Evolutionary conservation across 2,329 filamentous ascomycete genomes (phyloP).

Genomic region (Calonectria pseudoreteaudii): DNA sequence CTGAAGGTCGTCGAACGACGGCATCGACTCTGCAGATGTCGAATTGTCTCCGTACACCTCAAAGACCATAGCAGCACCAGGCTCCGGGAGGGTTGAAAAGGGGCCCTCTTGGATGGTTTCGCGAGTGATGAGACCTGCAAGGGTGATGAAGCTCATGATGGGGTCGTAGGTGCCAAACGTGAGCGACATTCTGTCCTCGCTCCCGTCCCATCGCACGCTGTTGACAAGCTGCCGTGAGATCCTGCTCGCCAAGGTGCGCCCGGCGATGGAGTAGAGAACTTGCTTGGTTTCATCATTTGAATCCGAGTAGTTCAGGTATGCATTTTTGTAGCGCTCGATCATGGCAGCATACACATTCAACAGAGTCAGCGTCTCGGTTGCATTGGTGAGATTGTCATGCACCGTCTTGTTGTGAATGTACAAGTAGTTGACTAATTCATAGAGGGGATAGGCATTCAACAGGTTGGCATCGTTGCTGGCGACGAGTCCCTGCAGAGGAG

Average conservation of each 20-base stretch:
- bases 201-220: constrained; percentile 54
- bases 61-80: constrained; percentile 81
- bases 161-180: constrained; percentile 67
- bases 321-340: constrained; percentile 70
- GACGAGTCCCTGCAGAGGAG: constrained; percentile 54
- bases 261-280: constrained; percentile 61
- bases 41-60: constrained; percentile 64
- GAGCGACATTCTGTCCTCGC: constrained; percentile 60
- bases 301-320: constrained; percentile 64
- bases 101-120: constrained; percentile 62
- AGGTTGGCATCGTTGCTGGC: constrained; percentile 52
- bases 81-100: constrained; percentile 65
- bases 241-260: constrained; percentile 62
- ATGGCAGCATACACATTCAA: constrained; percentile 73
- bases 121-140: constrained; percentile 59
- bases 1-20: constrained; percentile 53
- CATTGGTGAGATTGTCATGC: constrained; percentile 50
- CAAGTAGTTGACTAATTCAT: constrained; percentile 67
- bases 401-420: constrained; percentile 63
- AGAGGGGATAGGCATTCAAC: constrained; percentile 64
- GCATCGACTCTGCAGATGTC: constrained; percentile 36
- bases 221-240: constrained; percentile 57
- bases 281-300: constrained; percentile 51
- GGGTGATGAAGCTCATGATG: constrained; percentile 65
- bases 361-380: constrained; percentile 49